Base-by-base conservation (phyloP, 1,284 basidiomycete species). In the Grifola frondosa region DNA sequence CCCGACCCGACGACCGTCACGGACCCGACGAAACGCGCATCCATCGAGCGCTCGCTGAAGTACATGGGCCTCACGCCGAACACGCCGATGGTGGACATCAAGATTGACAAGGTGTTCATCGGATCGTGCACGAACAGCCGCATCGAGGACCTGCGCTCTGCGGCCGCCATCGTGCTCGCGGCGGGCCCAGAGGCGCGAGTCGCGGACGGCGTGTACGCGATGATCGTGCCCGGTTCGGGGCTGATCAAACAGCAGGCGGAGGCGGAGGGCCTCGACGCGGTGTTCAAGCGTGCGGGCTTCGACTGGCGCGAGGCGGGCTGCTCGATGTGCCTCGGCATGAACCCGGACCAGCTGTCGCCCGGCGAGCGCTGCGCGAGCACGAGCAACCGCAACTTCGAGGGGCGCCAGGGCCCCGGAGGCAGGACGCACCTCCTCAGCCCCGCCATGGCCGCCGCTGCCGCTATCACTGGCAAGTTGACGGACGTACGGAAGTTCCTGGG, bases 281-380 rank as follows among this genome's bases (percentile, higher is more conserved):
- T 97, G 59, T 95, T 97, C 77, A 92, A 85, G 66, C 88, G 91
- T 39, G 94, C 94, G 21, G 95, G 95, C 16, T 97, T 97, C 60
- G 95, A 97, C 65, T 97, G 93, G 94, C 81, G 94, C 46, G 95
- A 97, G 69, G 95, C 95, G 22, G 94, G 94, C 23, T 97, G 94
- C 65, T 97, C 95, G 23, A 97, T 97, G 95, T 97, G 94, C 68
- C 67, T 97, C 50, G 95, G 93, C 31, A 97, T 97, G 95, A 97
- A 97, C 69, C 91, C 94, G 9, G 94, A 97, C 69, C 92, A 96
- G 66, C 76, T 97, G 40, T 74, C 79, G 26, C 91, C 92, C 3
- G 86, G 88, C 35, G 90, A 97, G 67, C 88, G 95, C 39, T 97
- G 94, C 61, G 94, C 95, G 6, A 94, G 90, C 58, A 97, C 95